Evolutionary conservation across 2,329 filamentous ascomycete genomes (phyloP), one percentile per base, ranked within the genome.

Genomic region (Alternaria arborescens): DNA sequence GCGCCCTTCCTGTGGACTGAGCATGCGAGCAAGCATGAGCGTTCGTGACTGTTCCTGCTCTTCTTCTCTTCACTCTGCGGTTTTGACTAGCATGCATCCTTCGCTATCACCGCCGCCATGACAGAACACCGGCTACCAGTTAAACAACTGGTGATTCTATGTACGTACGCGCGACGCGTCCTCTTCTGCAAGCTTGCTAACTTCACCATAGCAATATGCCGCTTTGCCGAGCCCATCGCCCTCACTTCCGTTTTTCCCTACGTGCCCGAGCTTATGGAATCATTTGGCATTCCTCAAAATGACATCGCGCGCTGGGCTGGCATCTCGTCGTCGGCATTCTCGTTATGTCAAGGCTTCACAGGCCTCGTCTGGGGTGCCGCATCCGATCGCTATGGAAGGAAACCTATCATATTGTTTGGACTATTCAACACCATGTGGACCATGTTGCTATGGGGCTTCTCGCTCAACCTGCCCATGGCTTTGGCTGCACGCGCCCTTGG

Each of bases 211-310:
- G 93, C 93, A 77, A 92, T 97, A 83, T 94, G 96, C 75, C 92
- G 94, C 65, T 88, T 97, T 68, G 92, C 93, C 54, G 94, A 97
- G 79, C 94, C 94, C 22, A 94, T 97, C 71, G 93, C 94, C 52
- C 86, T 97, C 66, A 97, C 93, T 1, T 95, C 92, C 74, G 95
- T 97, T 79, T 96, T 94, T 72, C 94, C 94, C 20, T 97, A 97
- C 92, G 62, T 96, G 89, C 38, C 94, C 92, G 78, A 79, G 54
- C 78, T 80, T 70, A 79, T 80, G 70, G 77, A 80, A 61, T 75
- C 70, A 5, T 80, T 80, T 58, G 74, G 75, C 36, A 68, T 80
- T 2, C 73, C 77, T 14, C 63, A 78, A 51, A 78, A 79, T 52
- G 78, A 80, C 46, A 79, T 80, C 54, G 78, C 78, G n/a, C 72